Percentiles rank a stretch among this genome's conserved stretches.
phyloP scores from a whole-genome alignment of 345 rosid species.

The Cardamine occulta region DNA sequence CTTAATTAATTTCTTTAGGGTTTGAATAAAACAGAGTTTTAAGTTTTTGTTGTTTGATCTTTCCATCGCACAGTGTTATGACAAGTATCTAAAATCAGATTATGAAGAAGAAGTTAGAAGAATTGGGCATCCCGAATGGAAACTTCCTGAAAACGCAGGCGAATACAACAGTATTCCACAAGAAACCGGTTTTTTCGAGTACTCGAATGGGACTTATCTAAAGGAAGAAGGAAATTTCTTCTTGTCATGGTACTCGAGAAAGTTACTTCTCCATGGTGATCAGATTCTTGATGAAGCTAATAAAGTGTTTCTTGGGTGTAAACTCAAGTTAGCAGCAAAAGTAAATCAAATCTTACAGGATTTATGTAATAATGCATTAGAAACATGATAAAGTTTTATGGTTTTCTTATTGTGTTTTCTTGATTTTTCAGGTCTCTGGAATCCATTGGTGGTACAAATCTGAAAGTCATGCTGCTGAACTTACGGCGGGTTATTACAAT shows the following conservation, averaged over 20 bases:
- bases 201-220: slow-evolving; percentile 63
- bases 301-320: slow-evolving; percentile 69
- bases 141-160: slow-evolving; percentile 79
- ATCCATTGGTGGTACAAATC: slow-evolving; percentile 89
- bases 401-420: slow-evolving; percentile 2
- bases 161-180: slow-evolving; percentile 66
- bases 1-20: not conserved
- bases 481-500: slow-evolving; percentile 82
- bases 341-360: slow-evolving; percentile 40
- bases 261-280: slow-evolving; percentile 74
- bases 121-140: slow-evolving; percentile 84
- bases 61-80: slow-evolving; percentile 64
- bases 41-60: not conserved
- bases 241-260: slow-evolving; percentile 81
- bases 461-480: slow-evolving; percentile 82
- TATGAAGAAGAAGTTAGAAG: slow-evolving; percentile 64
- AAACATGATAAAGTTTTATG: slow-evolving; percentile 7
- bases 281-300: slow-evolving; percentile 87
- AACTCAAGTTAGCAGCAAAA: slow-evolving; percentile 81
- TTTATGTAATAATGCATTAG: not conserved
- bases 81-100: slow-evolving; percentile 66
- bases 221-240: slow-evolving; percentile 69
- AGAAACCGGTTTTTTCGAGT: slow-evolving; percentile 60
- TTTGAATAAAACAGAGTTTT: not conserved
- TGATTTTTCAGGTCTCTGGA: slow-evolving; percentile 66